phyloP scores from a whole-genome alignment of 2,329 filamentous ascomycete genomes.

The Thelonectria olida region DNA sequence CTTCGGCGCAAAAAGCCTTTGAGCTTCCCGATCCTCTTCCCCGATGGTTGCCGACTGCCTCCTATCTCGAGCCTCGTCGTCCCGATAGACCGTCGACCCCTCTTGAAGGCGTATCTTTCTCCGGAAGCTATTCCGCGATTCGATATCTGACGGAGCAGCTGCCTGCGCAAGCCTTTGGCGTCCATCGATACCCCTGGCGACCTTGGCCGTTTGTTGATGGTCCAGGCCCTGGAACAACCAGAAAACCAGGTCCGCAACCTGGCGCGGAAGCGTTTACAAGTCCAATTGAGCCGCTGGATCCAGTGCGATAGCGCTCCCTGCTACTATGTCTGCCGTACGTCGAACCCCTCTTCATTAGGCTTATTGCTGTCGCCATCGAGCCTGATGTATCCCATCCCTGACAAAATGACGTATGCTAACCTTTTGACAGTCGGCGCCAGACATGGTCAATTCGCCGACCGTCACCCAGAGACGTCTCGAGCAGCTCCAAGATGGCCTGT shows the following conservation, averaged over 20 bases:
- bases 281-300: slow-evolving; percentile 27
- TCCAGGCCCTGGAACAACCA: slow-evolving; percentile 23
- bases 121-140: slow-evolving; percentile 23
- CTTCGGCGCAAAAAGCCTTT: slow-evolving; percentile 27
- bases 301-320: slow-evolving; percentile 16
- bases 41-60: slow-evolving; percentile 39
- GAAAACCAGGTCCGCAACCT: slow-evolving; percentile 26
- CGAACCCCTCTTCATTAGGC: not conserved
- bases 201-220: slow-evolving; percentile 29
- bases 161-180: not conserved
- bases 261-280: slow-evolving; percentile 27
- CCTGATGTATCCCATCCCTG: not conserved
- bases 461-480: slow-evolving; percentile 38
- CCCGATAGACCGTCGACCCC: slow-evolving; percentile 33
- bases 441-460: slow-evolving; percentile 38
- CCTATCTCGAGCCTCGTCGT: slow-evolving; percentile 26
- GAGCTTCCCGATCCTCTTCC: slow-evolving; percentile 21
- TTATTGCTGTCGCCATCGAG: not conserved
- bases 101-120: slow-evolving; percentile 24
- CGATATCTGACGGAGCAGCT: not conserved
- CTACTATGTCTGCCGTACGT: slow-evolving; percentile 46
- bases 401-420: slow-evolving; percentile 21
- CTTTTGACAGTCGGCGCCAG: slow-evolving; percentile 37
- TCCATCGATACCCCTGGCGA: slow-evolving; percentile 5
- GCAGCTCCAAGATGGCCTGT: slow-evolving; percentile 63